phyloP scores from a whole-genome alignment of 371 early-diverging fungal species.

The Vairimorpha necatrix region DNA sequence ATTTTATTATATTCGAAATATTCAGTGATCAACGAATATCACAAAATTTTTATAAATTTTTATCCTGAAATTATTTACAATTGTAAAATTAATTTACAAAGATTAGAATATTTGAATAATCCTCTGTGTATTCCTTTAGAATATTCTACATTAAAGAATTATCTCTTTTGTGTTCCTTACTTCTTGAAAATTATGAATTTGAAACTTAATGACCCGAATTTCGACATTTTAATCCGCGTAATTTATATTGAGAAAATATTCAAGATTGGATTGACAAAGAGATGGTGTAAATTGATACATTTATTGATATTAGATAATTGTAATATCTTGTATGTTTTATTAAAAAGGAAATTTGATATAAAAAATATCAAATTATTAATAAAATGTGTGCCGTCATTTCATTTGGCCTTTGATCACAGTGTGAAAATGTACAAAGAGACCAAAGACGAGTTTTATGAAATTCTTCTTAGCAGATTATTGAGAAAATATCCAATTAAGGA shows the following conservation, averaged over 20 bases:
- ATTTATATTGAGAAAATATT: slow-evolving; percentile 35
- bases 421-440: slow-evolving; percentile 8
- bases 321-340: slow-evolving; percentile 14
- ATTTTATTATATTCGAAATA: slow-evolving; percentile 13
- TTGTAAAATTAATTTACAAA: not conserved
- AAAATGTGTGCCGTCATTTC: slow-evolving; percentile 23
- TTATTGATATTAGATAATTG: slow-evolving; percentile 16
- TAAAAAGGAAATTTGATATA: slow-evolving; percentile 20
- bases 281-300: slow-evolving; percentile 12
- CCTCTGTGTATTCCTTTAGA: slow-evolving; percentile 25
- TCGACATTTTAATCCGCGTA: slow-evolving; percentile 21
- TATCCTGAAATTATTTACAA: slow-evolving; percentile 35
- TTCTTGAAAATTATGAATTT: slow-evolving; percentile 2
- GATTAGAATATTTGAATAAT: slow-evolving; percentile 15
- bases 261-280: not conserved
- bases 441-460: slow-evolving; percentile 14
- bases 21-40: slow-evolving; percentile 19
- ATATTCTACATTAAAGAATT: slow-evolving; percentile 7
- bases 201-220: not conserved
- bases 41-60: slow-evolving; percentile 9
- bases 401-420: slow-evolving; percentile 18
- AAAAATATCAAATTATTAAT: slow-evolving; percentile 8
- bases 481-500: slow-evolving; percentile 19
- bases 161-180: slow-evolving; percentile 15
- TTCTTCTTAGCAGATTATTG: not conserved